Evolutionary conservation across 176 grass and related monocot genomes (phyloP).

Genomic region (Lolium perenne): DNA sequence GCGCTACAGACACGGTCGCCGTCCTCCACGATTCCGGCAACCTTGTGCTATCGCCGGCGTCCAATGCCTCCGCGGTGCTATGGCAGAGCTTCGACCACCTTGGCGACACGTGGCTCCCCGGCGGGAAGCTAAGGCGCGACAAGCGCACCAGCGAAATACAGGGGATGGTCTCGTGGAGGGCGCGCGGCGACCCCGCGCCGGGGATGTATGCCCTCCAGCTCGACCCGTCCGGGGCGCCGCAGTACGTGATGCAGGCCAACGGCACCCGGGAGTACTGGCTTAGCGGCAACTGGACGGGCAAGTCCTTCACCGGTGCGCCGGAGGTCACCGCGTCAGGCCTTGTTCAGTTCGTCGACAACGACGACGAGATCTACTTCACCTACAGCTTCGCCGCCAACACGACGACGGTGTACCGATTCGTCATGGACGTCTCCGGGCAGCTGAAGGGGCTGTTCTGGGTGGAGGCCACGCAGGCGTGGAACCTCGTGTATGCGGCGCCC

Average conservation of each 20-base stretch:
- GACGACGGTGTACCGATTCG: constrained; percentile 37
- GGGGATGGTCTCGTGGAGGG: constrained; percentile 41
- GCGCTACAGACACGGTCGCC: constrained; percentile 1
- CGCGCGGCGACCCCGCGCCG: constrained; percentile 36
- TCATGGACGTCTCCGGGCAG: constrained; percentile 40
- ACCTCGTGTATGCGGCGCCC: constrained; percentile 39
- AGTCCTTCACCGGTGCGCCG: constrained; percentile 27
- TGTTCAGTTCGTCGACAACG: constrained; percentile 38
- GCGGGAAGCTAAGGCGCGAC: constrained; percentile 15
- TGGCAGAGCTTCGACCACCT: too few species aligned
- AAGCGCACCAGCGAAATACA: constrained; percentile 40
- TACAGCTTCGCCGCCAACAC: constrained; percentile 37
- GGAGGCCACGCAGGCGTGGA: constrained; percentile 31
- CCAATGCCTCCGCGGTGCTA: not conserved
- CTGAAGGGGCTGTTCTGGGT: constrained; percentile 50
- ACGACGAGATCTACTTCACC: constrained; percentile 45
- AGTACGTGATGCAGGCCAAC: constrained; percentile 43
- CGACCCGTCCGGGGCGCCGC: constrained; percentile 44
- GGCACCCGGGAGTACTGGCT: constrained; percentile 31
- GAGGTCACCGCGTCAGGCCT: constrained; percentile 34
- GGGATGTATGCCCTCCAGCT: constrained; percentile 45
- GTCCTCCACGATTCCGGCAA: constrained; percentile 51
- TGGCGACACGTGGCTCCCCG: too few species aligned
- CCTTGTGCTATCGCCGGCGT: constrained; percentile 35
- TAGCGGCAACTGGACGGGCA: constrained; percentile 38